A percentile compares a stretch with the other conserved stretches of the same genome.
These are phyloP conservation scores for Paramyrothecium sp. DNA, from an alignment of 2,329 filamentous ascomycete genomes.

Conservation along the genomic window DNA sequence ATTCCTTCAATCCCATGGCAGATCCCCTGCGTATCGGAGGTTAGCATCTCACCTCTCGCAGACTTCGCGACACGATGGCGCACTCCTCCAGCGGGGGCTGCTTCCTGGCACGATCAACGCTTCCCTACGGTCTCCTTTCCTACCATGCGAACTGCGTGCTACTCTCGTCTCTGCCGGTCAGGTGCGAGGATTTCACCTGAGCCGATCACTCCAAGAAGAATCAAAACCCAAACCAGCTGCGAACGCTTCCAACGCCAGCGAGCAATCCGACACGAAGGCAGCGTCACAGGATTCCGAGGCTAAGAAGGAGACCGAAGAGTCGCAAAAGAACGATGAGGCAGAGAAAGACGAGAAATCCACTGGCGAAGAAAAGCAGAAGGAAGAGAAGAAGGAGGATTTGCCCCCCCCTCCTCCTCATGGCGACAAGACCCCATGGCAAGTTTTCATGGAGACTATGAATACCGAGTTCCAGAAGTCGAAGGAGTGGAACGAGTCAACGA, in stretches of 20 bases:
- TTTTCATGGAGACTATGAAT: conserved; percentile 96
- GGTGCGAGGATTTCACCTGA: conserved; percentile 30
- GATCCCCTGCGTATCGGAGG: conserved; percentile 47
- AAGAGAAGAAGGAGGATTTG: conserved; percentile 64
- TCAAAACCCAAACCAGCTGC: conserved; percentile 31
- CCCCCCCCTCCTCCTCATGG: conserved; percentile 94
- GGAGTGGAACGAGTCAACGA: conserved; percentile 98
- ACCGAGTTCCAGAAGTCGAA: conserved; percentile 94
- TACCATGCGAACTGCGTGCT: conserved; percentile 29
- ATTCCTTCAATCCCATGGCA: conserved; percentile 33
- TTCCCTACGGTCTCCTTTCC: conserved; percentile 45
- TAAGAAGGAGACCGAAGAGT: conserved; percentile 38
- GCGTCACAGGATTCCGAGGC: conserved; percentile 28
- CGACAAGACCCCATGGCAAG: conserved; percentile 98
- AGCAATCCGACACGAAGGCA: conserved; percentile 35
- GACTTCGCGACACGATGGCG: conserved; percentile 21
- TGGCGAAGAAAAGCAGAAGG: conserved; percentile 49
- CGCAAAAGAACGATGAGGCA: conserved; percentile 40
- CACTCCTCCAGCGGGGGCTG: conserved; percentile 21
- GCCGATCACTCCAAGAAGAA: conserved; percentile 24
- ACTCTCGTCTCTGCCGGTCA: conserved; percentile 27
- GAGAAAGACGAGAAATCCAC: conserved; percentile 31
- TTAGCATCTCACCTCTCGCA: conserved; percentile 38
- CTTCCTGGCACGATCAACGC: conserved; percentile 27
- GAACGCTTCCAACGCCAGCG: conserved; percentile 18